Evolutionary conservation across 306 rosid genomes (phyloP), one percentile per base, ranked within the genome.

Genomic region (Dicorynia guianensis): DNA sequence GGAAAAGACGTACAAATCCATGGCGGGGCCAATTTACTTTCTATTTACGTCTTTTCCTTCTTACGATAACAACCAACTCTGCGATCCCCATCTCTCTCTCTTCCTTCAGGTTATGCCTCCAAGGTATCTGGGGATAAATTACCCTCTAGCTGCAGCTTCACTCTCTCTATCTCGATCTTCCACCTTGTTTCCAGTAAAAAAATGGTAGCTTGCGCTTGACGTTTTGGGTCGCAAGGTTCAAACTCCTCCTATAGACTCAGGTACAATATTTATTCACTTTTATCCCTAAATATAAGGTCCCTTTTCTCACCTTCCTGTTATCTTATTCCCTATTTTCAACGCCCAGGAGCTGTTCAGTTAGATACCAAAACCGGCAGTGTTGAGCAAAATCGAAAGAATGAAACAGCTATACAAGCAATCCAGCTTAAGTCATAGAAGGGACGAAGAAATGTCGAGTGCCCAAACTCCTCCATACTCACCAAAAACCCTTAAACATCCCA

Each of bases 331-430:
- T 19, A 3, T 8, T 30, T 69, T 18, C 6, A 53, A 38, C 63
- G 19, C 54, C 25, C 75, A 54, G 63, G 20, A 18, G 35, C 44
- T 49, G 60, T 8, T 17, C 17, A 17, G 40, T 38, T 55, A 7
- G 13, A 39, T 71, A 4, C 25, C 18, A 12, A 17, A 40, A 54
- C 2, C 35, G n/a, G 74, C 11, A 15, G 75, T 13, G 8, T 38
- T 6, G 19, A 17, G 25, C 60, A 9, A 5, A 55, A 25, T 0
- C 0, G 0, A 14, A 44, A 85, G 69, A 63, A 88, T 87, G 87
- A 91, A 88, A 48, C 93, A 87, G 62, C 48, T 91, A 5, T 87
- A 91, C 81, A 91, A 88, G 72, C 93, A 87, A 83, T 33, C 83
- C 0, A 83, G 86, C 82, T 74, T 80, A 30, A 90, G 73, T 49